These are phyloP conservation scores for Volvox africanus DNA, from an alignment of 139 green algal genomes.

Conservation along the genomic window DNA sequence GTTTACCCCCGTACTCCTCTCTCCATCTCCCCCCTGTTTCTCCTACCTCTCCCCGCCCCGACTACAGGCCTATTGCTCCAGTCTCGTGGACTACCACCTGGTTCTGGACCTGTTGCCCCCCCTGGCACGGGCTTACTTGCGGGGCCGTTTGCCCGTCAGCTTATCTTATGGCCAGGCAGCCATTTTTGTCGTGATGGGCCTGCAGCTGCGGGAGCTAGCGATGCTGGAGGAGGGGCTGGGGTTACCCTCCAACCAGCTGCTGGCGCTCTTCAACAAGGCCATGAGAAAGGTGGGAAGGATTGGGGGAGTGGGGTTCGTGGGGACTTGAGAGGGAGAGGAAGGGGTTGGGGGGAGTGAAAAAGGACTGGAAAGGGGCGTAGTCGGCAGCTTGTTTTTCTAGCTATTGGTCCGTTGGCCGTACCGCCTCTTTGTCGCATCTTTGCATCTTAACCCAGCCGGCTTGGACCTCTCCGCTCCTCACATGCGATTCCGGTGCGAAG, in stretches of 20 bases:
- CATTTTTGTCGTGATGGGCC: slow-evolving; percentile 84
- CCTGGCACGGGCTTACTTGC: slow-evolving; percentile 89
- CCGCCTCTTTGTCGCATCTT: neutral
- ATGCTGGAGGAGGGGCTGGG: slow-evolving; percentile 74
- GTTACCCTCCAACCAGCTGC: slow-evolving; percentile 85
- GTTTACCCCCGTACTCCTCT: neutral
- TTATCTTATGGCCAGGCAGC: slow-evolving; percentile 88
- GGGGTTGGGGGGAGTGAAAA: neutral
- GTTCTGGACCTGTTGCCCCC: slow-evolving; percentile 88
- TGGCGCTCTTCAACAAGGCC: slow-evolving; percentile 98
- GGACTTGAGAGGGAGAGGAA: too few relatives aligned
- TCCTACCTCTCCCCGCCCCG: neutral
- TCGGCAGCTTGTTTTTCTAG: neutral
- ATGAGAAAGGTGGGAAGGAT: slow-evolving; percentile 74
- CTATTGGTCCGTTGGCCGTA: neutral
- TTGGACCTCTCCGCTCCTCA: too few relatives aligned
- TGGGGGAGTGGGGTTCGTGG: neutral
- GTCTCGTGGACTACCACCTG: slow-evolving; percentile 97
- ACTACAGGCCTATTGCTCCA: slow-evolving; percentile 92
- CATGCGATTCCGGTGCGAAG: too few relatives aligned
- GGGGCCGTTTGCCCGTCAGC: slow-evolving; percentile 78
- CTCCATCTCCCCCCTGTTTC: neutral
- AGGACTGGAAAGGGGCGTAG: neutral
- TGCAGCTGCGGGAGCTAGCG: slow-evolving; percentile 81
- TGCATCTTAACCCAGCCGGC: too few relatives aligned